Conservation (phyloP, 805 yeast species). For the Saccharomycopsis javanensis region DNA sequence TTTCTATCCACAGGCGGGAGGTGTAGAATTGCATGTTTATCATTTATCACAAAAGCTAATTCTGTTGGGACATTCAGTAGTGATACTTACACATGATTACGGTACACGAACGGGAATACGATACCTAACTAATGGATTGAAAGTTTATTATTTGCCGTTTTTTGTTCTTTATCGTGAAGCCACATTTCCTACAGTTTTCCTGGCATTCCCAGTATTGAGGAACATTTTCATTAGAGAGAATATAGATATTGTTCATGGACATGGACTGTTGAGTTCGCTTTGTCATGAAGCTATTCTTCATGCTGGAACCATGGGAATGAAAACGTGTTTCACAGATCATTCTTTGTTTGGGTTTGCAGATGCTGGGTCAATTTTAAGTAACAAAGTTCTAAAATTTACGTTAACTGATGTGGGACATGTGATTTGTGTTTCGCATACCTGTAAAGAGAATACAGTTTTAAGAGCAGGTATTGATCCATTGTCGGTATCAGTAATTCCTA, state of each 20-base stretch:
- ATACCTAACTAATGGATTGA: conserved; percentile 77
- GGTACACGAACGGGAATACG: conserved; percentile 77
- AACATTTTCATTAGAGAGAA: conserved; percentile 78
- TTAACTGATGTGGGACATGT: conserved; percentile 82
- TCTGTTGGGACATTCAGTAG: conserved; percentile 72
- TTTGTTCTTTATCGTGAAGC: conserved; percentile 73
- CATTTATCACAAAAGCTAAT: conserved; percentile 81
- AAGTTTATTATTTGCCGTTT: conserved; percentile 85
- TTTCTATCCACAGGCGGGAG: conserved; percentile 98
- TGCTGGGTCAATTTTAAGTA: conserved; percentile 72
- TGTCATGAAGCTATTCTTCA: conserved; percentile 91
- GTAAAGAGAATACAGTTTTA: conserved; percentile 90
- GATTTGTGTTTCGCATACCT: conserved; percentile 93
- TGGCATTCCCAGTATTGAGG: conserved; percentile 76
- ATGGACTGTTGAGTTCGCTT: conserved; percentile 77
- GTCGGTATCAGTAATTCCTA: conserved; percentile 83
- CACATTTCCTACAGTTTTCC: conserved; percentile 81
- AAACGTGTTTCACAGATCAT: conserved; percentile 91
- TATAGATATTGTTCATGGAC: conserved; percentile 89
- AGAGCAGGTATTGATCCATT: conserved; percentile 76
- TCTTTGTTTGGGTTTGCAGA: conserved; percentile 91
- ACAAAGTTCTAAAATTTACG: conserved; percentile 76
- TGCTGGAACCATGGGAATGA: conserved; percentile 84
- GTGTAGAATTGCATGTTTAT: conserved; percentile 91
- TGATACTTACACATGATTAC: conserved; percentile 83